Conservation (phyloP, 164 flowering plant species). For the Stephania cephalantha region DNA sequence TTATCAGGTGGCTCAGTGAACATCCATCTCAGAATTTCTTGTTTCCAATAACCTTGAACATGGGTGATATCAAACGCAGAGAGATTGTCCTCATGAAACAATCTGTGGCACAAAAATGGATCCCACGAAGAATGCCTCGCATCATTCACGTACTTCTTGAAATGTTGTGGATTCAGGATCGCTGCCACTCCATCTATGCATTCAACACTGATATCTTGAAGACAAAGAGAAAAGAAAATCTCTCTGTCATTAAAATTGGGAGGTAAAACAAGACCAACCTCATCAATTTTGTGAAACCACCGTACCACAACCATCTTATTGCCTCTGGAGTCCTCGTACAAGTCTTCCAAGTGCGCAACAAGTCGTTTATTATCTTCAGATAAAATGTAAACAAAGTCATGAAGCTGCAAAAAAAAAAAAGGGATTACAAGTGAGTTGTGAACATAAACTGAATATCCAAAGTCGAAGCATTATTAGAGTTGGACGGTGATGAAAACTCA, state of each 20-base stretch:
- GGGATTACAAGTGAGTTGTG: background rate
- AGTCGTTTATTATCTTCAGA: slow-evolving; percentile 72
- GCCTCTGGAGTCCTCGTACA: slow-evolving; percentile 77
- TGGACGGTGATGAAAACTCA: slow-evolving; percentile 27
- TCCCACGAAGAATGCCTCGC: slow-evolving; percentile 31
- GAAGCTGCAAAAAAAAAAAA: slow-evolving; percentile 39
- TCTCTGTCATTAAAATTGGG: slow-evolving; percentile 73
- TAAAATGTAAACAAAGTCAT: slow-evolving; percentile 71
- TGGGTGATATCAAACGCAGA: slow-evolving; percentile 66
- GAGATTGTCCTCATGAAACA: slow-evolving; percentile 58
- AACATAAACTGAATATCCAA: background rate
- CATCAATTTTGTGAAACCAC: slow-evolving; percentile 96
- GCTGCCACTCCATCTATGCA: slow-evolving; percentile 92
- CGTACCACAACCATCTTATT: slow-evolving; percentile 85
- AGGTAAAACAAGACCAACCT: slow-evolving; percentile 81
- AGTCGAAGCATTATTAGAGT: too few relatives aligned
- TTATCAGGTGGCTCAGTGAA: slow-evolving; percentile 16
- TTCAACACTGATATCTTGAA: slow-evolving; percentile 89
- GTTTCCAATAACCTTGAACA: slow-evolving; percentile 78
- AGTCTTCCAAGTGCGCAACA: slow-evolving; percentile 79
- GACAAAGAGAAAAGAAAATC: slow-evolving; percentile 92
- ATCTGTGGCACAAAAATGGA: slow-evolving; percentile 56
- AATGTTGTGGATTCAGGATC: slow-evolving; percentile 75
- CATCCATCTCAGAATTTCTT: slow-evolving; percentile 46
- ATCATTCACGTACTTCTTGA: slow-evolving; percentile 42